Percentiles rank a stretch among this genome's conserved stretches.
phyloP scores from a whole-genome alignment of 345 rosid genomes.

The Eucalyptus decipiens region DNA sequence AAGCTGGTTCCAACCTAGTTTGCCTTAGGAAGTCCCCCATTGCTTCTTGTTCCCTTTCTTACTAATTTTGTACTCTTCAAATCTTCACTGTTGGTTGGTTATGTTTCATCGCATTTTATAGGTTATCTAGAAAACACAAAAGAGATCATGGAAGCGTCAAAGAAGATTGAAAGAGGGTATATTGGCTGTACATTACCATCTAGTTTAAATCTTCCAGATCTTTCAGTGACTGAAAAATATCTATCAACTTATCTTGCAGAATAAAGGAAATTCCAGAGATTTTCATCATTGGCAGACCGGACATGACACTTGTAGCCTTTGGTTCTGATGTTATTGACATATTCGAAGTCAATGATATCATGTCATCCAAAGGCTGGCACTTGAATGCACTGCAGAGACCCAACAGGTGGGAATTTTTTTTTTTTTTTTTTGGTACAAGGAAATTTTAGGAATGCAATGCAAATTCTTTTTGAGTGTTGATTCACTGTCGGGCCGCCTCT shows the following conservation, averaged over 20 bases:
- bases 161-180: constrained; percentile 62
- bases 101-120: background rate
- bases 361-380: constrained; percentile 95
- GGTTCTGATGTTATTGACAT: constrained; percentile 66
- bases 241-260: constrained; percentile 15
- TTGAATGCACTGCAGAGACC: constrained; percentile 91
- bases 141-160: constrained; percentile 72
- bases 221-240: background rate
- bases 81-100: background rate
- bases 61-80: background rate
- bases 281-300: constrained; percentile 74
- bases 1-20: background rate
- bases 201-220: background rate
- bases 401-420: constrained; percentile 38
- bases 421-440: too few relatives aligned
- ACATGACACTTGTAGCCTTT: constrained; percentile 82
- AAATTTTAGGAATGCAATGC: background rate
- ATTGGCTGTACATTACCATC: background rate
- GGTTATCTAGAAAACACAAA: constrained; percentile 71
- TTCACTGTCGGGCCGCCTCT: background rate
- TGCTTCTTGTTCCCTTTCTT: background rate
- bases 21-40: background rate
- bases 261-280: constrained; percentile 62
- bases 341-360: constrained; percentile 83
- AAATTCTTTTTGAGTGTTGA: background rate